phyloP scores from a whole-genome alignment of 2,329 filamentous ascomycete species.

The Zalaria obscura region DNA sequence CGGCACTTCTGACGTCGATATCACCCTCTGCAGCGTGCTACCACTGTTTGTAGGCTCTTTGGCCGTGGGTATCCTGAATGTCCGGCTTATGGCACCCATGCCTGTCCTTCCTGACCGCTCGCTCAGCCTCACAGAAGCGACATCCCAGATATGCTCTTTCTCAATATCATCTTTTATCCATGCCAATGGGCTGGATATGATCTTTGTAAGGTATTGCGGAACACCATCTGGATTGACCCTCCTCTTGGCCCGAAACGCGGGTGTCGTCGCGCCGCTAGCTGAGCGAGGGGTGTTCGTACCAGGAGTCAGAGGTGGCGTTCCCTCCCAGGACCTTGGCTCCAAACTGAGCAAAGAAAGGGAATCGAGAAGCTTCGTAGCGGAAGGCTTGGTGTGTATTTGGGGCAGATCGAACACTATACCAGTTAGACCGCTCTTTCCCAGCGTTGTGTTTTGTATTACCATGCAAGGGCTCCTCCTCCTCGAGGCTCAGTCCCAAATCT shows the following conservation, averaged over 20 bases:
- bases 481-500: slow-evolving; percentile 6
- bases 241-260: slow-evolving; percentile 14
- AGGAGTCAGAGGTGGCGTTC: slow-evolving; percentile 14
- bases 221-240: slow-evolving; percentile 36
- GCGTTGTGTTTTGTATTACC: slow-evolving; percentile 8
- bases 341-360: slow-evolving; percentile 54
- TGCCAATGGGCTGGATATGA: slow-evolving; percentile 50
- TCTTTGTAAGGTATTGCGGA: slow-evolving; percentile 51
- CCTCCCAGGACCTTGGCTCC: slow-evolving; percentile 55
- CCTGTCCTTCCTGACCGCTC: slow-evolving; percentile 71
- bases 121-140: slow-evolving; percentile 64
- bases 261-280: slow-evolving; percentile 11
- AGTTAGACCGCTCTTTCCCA: too few species aligned
- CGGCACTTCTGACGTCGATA: slow-evolving; percentile 7
- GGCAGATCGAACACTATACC: slow-evolving; percentile 57
- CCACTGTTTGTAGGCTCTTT: slow-evolving; percentile 1
- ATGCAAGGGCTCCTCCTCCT: slow-evolving; percentile 16
- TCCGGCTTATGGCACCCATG: slow-evolving; percentile 48
- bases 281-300: slow-evolving; percentile 11
- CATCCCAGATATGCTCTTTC: slow-evolving; percentile 59
- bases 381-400: slow-evolving; percentile 67
- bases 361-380: slow-evolving; percentile 46
- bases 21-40: slow-evolving; percentile 4
- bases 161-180: slow-evolving; percentile 57
- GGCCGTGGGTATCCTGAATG: slow-evolving; percentile 38